Percentiles rank a stretch among this genome's conserved stretches.
Evolutionary conservation across 805 yeast genomes (phyloP).

Genomic region (Ogataea ganodermae): DNA sequence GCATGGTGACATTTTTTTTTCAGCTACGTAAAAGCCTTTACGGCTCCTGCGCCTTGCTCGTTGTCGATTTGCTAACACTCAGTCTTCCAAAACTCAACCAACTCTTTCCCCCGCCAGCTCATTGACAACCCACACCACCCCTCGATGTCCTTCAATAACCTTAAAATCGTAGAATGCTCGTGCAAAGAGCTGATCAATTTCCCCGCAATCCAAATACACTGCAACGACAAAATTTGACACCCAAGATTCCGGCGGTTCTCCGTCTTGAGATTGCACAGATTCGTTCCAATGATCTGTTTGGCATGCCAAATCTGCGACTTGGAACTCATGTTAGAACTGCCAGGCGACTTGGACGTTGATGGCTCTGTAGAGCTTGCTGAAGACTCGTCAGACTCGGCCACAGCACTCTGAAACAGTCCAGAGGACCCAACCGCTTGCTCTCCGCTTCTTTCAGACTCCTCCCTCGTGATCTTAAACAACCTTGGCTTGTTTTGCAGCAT

Average conservation of each 20-base stretch:
- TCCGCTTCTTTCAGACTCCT: too few species aligned
- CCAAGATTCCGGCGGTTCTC: constrained; percentile 21
- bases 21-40: too few species aligned
- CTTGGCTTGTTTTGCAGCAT: constrained; percentile 44
- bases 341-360: constrained; percentile 13
- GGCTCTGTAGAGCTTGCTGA: constrained; percentile 9
- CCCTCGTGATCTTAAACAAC: constrained; percentile 28
- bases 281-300: constrained; percentile 40
- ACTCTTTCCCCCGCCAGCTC: constrained; percentile 26
- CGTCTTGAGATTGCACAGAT: constrained; percentile 21
- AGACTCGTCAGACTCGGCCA: constrained; percentile 4
- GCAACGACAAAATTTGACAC: constrained; percentile 24
- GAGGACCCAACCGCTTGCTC: not conserved
- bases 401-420: constrained; percentile 22
- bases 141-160: constrained; percentile 27
- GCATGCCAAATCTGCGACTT: constrained; percentile 43
- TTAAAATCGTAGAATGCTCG: constrained; percentile 28
- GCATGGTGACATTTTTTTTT: too few species aligned
- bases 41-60: not conserved
- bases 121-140: constrained; percentile 25
- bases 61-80: constrained; percentile 8
- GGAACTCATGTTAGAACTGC: constrained; percentile 13
- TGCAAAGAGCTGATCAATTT: constrained; percentile 27
- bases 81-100: constrained; percentile 31
- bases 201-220: constrained; percentile 31